Evolutionary conservation across 2,329 filamentous ascomycete genomes (phyloP).

Genomic region (Curvularia sp.): DNA sequence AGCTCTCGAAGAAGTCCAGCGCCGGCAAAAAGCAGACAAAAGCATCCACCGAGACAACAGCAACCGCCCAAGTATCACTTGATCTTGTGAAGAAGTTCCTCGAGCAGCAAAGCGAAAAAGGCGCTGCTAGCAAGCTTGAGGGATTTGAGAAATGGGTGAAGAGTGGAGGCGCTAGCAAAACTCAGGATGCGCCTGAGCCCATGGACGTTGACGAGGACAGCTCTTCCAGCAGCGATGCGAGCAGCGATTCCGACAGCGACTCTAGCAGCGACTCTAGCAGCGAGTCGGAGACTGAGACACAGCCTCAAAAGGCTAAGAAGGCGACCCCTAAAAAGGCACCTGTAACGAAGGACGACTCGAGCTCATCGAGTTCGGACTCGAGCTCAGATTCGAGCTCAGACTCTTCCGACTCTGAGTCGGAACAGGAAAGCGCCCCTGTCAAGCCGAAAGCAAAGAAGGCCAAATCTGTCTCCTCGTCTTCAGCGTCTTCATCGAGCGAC

Average conservation of each 20-base stretch:
- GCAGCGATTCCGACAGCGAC: constrained; percentile 27
- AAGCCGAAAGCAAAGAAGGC: constrained; percentile 24
- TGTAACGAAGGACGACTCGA: constrained; percentile 19
- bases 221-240: constrained; percentile 34
- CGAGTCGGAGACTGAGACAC: constrained; percentile 39
- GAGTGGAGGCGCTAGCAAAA: constrained; percentile 15
- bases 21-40: constrained; percentile 30
- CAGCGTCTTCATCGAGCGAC: constrained; percentile 22
- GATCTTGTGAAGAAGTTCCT: constrained; percentile 47
- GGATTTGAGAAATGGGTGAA: constrained; percentile 43
- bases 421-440: constrained; percentile 52
- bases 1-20: constrained; percentile 18
- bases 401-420: constrained; percentile 33
- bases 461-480: constrained; percentile 16
- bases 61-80: constrained; percentile 26
- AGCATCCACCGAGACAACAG: constrained; percentile 11
- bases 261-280: constrained; percentile 28
- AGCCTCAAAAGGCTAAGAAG: constrained; percentile 31
- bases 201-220: constrained; percentile 43
- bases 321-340: constrained; percentile 20
- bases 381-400: constrained; percentile 27
- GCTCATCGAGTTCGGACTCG: constrained; percentile 25
- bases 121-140: constrained; percentile 39
- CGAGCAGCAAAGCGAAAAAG: constrained; percentile 42
- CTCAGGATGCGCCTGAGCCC: constrained; percentile 29